These are phyloP conservation scores for Fomitopsis pulvina DNA, from an alignment of 768 basidiomycete species.

Conservation along the genomic window DNA sequence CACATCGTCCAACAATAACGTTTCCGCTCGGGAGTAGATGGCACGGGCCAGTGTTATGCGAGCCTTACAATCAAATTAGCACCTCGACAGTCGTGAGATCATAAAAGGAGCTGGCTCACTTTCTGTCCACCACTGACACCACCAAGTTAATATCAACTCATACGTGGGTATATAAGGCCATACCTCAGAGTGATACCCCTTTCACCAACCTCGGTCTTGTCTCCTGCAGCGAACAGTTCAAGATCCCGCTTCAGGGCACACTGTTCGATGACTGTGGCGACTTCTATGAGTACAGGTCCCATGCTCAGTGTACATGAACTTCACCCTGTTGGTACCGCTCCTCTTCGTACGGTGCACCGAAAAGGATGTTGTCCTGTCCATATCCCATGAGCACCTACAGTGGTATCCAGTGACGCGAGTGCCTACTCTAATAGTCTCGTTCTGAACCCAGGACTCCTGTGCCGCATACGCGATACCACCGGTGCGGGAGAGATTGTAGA, in stretches of 20 bases:
- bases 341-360: slow-evolving; percentile 40
- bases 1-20: slow-evolving; percentile 20
- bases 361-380: slow-evolving; percentile 42
- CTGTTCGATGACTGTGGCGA: slow-evolving; percentile 26
- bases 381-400: slow-evolving; percentile 39
- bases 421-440: slow-evolving; percentile 33
- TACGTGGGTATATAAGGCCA: not conserved
- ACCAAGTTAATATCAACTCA: not conserved
- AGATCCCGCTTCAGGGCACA: slow-evolving; percentile 30
- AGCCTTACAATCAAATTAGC: slow-evolving; percentile 14
- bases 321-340: slow-evolving; percentile 37
- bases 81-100: too few relatives aligned
- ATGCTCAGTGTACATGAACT: not conserved
- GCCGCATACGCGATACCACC: slow-evolving; percentile 41
- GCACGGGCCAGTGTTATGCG: slow-evolving; percentile 35
- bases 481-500: slow-evolving; percentile 35
- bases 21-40: slow-evolving; percentile 29
- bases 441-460: slow-evolving; percentile 44
- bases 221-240: slow-evolving; percentile 28
- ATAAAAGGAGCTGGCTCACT: too few relatives aligned
- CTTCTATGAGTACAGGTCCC: not conserved
- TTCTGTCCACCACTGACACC: slow-evolving; percentile 39
- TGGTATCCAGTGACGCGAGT: slow-evolving; percentile 32
- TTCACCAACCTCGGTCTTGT: slow-evolving; percentile 34
- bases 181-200: slow-evolving; percentile 32